Evolutionary conservation across 306 rosid genomes (phyloP).

Genomic region (Canavalia gladiata): DNA sequence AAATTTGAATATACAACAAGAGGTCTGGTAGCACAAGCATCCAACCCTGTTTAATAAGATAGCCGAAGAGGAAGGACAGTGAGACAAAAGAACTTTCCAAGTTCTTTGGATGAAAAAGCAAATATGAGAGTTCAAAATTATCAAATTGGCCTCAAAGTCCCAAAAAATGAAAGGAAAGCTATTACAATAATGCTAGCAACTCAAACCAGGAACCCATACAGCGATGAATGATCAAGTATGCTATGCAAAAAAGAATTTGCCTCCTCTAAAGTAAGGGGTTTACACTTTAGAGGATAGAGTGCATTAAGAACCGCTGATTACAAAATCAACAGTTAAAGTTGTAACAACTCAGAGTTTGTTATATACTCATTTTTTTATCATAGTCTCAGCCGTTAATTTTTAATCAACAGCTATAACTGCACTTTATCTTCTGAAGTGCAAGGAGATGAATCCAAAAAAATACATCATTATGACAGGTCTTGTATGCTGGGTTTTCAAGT

Average conservation of each 20-base stretch:
- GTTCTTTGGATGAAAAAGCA: neutral
- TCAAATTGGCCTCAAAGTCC: slow-evolving; percentile 26
- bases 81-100: slow-evolving; percentile 17
- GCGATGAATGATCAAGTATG: slow-evolving; percentile 28
- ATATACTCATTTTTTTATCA: too few relatives aligned
- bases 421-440: too few relatives aligned
- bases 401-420: too few relatives aligned
- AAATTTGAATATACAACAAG: neutral
- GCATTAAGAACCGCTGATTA: too few relatives aligned
- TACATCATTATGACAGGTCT: slow-evolving; percentile 5
- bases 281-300: too few relatives aligned
- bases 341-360: too few relatives aligned
- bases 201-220: slow-evolving; percentile 23
- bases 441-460: neutral
- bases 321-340: too few relatives aligned
- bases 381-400: too few relatives aligned
- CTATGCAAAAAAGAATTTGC: neutral
- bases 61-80: neutral
- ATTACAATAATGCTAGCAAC: slow-evolving; percentile 26
- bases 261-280: too few relatives aligned
- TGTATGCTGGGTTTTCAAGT: slow-evolving; percentile 19
- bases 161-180: neutral
- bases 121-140: slow-evolving; percentile 19
- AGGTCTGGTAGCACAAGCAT: slow-evolving; percentile 23
- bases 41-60: slow-evolving; percentile 6